phyloP scores from a whole-genome alignment of 768 basidiomycete genomes.

The Boletus reticuloceps region DNA sequence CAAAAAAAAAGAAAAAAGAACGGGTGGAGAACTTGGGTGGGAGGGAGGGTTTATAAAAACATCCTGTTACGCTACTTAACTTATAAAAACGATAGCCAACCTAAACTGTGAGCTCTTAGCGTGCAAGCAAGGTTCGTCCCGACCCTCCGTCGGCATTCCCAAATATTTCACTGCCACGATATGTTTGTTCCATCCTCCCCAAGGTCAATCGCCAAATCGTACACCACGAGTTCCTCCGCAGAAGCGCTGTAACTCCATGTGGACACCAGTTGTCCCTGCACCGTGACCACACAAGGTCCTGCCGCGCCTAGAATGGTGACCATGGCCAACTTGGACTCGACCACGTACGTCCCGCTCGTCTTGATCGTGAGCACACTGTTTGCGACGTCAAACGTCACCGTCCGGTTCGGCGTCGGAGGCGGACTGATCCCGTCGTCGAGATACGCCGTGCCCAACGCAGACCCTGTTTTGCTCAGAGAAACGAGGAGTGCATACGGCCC shows the following conservation, averaged over 20 bases:
- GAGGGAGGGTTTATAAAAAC: no score
- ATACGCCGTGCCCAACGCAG: conserved; percentile 58
- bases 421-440: conserved; percentile 59
- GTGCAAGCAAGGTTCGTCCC: no score
- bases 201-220: conserved; percentile 39
- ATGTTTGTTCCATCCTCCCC: conserved; percentile 35
- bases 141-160: no score
- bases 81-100: no score
- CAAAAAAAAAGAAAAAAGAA: no score
- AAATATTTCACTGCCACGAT: conserved; percentile 25
- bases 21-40: no score
- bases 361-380: conserved; percentile 36
- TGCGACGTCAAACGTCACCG: conserved; percentile 42
- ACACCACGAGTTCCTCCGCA: conserved; percentile 41
- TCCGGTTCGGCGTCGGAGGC: conserved; percentile 51
- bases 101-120: no score
- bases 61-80: no score
- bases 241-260: conserved; percentile 39
- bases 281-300: conserved; percentile 36
- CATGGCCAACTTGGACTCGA: conserved; percentile 45
- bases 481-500: conserved; percentile 62
- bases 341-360: conserved; percentile 21
- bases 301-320: conserved; percentile 56
- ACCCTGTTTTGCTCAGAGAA: conserved; percentile 43
- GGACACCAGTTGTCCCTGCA: conserved; percentile 35